Percentiles rank a stretch among this genome's conserved stretches.
phyloP scores from a whole-genome alignment of 805 yeast species.

The Nadsonia fulvescens region DNA sequence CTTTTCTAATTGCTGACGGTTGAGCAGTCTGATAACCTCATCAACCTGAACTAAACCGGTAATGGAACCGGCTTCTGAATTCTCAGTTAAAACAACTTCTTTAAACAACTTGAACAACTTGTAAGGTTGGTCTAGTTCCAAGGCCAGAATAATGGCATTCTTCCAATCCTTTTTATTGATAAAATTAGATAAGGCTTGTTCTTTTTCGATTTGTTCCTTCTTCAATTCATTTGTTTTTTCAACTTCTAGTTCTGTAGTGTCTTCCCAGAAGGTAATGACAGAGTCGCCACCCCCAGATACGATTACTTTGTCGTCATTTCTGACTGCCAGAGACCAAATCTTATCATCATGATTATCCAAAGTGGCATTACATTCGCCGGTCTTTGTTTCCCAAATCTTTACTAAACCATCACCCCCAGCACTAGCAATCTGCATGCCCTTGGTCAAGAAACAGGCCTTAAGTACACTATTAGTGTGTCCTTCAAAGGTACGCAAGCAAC shows the following conservation, averaged over 20 bases:
- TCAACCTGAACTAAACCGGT: constrained; percentile 50
- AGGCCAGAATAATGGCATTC: constrained; percentile 71
- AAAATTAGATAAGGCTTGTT: constrained; percentile 67
- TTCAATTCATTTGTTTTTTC: constrained; percentile 31
- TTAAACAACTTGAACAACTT: constrained; percentile 62
- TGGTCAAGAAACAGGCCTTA: constrained; percentile 51
- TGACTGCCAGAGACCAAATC: constrained; percentile 73
- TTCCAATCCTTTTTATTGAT: constrained; percentile 65
- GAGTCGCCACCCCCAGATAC: constrained; percentile 94
- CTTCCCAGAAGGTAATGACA: constrained; percentile 74
- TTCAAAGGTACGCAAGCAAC: constrained; percentile 69
- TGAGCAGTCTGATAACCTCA: constrained; percentile 35
- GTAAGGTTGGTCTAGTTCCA: constrained; percentile 81
- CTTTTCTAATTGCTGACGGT: constrained; percentile 35
- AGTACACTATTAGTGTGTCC: constrained; percentile 91
- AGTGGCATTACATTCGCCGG: constrained; percentile 68
- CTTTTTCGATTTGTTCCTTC: constrained; percentile 60
- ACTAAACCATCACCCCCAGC: constrained; percentile 92
- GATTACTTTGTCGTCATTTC: constrained; percentile 57
- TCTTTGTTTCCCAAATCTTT: constrained; percentile 69
- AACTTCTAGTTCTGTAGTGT: constrained; percentile 59
- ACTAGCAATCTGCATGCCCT: constrained; percentile 43
- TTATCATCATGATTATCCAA: constrained; percentile 83
- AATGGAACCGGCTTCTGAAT: constrained; percentile 27
- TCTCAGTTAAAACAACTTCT: constrained; percentile 33